Conservation (phyloP, 257 asterid species). For the Forsythia suspensa region DNA sequence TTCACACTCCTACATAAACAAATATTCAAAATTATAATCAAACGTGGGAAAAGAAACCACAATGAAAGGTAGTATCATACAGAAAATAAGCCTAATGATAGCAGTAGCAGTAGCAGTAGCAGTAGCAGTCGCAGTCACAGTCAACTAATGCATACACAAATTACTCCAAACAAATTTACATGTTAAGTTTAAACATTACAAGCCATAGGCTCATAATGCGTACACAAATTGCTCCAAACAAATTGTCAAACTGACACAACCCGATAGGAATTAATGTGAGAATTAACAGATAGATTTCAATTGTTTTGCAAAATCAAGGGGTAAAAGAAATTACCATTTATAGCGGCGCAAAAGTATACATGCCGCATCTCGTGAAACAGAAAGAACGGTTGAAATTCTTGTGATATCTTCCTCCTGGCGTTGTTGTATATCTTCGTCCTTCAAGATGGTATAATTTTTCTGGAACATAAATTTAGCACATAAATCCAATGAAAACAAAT, state of each 20-base stretch:
- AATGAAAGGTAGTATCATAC: background rate
- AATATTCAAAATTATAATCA: background rate
- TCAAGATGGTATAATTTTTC: background rate
- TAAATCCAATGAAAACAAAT: background rate
- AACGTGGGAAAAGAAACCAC: background rate
- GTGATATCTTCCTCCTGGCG: conserved; percentile 17
- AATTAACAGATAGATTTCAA: background rate
- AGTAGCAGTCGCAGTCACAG: background rate
- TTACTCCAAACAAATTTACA: background rate
- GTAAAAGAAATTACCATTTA: conserved; percentile 11
- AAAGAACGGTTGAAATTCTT: conserved; percentile 16
- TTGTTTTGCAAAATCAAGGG: background rate
- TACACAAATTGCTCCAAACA: background rate
- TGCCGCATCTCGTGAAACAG: conserved; percentile 11
- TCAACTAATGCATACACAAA: background rate
- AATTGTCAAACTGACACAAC: background rate
- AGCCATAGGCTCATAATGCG: background rate
- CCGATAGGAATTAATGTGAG: background rate
- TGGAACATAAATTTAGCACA: background rate
- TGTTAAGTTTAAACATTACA: too few relatives aligned
- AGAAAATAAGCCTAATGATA: background rate
- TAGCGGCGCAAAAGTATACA: conserved; percentile 13
- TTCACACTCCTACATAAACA: conserved; percentile 30
- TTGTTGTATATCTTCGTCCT: conserved; percentile 11
- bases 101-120: background rate